phyloP scores from a whole-genome alignment of 106 monocot genomes.

The Iris macrosiphon region DNA sequence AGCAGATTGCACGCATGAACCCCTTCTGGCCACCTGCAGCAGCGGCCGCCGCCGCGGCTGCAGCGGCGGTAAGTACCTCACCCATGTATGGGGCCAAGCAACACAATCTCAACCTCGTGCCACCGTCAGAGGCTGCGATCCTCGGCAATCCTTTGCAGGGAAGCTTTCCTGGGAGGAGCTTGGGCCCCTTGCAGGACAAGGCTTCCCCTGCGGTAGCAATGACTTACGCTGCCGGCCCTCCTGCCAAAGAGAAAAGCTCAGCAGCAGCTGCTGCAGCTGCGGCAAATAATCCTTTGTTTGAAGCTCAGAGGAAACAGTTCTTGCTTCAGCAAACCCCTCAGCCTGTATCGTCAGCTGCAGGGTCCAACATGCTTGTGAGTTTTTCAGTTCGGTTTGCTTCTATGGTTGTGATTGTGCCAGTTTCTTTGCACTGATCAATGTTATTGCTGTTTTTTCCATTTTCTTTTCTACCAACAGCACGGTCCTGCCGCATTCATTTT shows the following conservation, averaged over 20 bases:
- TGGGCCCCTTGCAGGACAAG: conserved; percentile 31
- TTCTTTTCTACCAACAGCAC: conserved; percentile 16
- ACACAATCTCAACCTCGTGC: conserved; percentile 58
- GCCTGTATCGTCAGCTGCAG: conserved; percentile 23
- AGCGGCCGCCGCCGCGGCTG: conserved; percentile 17
- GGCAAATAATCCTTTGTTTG: conserved; percentile 20
- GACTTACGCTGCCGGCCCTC: not conserved
- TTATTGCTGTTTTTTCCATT: too few relatives aligned
- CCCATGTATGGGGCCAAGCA: conserved; percentile 52
- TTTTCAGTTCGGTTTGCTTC: not conserved
- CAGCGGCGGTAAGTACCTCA: not conserved
- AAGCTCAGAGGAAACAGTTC: conserved; percentile 57
- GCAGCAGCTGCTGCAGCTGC: not conserved
- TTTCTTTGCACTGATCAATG: too few relatives aligned
- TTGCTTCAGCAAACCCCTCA: conserved; percentile 41
- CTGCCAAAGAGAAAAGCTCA: conserved; percentile 39
- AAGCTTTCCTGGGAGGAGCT: conserved; percentile 27
- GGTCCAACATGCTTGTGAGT: conserved; percentile 57
- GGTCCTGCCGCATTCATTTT: conserved; percentile 75
- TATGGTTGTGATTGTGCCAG: too few relatives aligned
- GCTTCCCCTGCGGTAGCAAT: conserved; percentile 1
- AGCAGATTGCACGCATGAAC: conserved; percentile 58
- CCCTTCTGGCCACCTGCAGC: conserved; percentile 55
- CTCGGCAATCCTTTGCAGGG: conserved; percentile 39
- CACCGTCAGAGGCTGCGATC: conserved; percentile 31